Conservation (phyloP, 2,329 filamentous ascomycete genomes). For the Chrysosporium queenslandicum region DNA sequence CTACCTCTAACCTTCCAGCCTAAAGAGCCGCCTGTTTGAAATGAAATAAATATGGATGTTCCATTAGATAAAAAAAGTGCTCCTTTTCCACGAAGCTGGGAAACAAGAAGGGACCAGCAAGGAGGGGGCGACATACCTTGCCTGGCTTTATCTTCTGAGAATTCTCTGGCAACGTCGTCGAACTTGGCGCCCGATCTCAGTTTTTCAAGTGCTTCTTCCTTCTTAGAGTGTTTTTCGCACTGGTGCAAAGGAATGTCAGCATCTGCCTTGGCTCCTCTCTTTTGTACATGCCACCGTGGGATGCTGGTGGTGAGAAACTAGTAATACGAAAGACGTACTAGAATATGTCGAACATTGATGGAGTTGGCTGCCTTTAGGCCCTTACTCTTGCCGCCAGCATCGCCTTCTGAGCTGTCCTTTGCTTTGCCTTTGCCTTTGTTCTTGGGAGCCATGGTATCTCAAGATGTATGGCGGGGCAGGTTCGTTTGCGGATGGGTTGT, state of each 20-base stretch:
- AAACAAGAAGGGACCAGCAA: not conserved
- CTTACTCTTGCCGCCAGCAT: slow-evolving; percentile 27
- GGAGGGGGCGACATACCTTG: slow-evolving; percentile 35
- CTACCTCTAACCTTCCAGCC: slow-evolving; percentile 54
- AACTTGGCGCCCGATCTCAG: slow-evolving; percentile 51
- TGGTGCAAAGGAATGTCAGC: slow-evolving; percentile 19
- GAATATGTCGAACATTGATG: slow-evolving; percentile 57
- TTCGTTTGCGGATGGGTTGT: no score
- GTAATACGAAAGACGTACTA: slow-evolving; percentile 33
- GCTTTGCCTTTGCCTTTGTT: slow-evolving; percentile 34
- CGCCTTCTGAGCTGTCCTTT: slow-evolving; percentile 28
- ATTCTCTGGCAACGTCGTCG: slow-evolving; percentile 55
- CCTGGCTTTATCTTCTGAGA: slow-evolving; percentile 56
- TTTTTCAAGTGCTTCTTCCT: slow-evolving; percentile 55
- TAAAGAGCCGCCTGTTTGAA: slow-evolving; percentile 45
- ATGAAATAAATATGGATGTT: no score
- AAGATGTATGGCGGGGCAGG: not conserved
- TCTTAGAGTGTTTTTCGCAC: slow-evolving; percentile 56
- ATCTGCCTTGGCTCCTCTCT: not conserved
- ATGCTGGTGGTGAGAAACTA: not conserved
- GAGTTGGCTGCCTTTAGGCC: slow-evolving; percentile 50
- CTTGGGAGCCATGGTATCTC: slow-evolving; percentile 31
- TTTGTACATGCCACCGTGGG: not conserved
- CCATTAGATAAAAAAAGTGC: no score
- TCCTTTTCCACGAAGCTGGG: not conserved